Base-by-base conservation (phyloP, 495 filamentous ascomycete species). In the Penicillium paxilli region DNA sequence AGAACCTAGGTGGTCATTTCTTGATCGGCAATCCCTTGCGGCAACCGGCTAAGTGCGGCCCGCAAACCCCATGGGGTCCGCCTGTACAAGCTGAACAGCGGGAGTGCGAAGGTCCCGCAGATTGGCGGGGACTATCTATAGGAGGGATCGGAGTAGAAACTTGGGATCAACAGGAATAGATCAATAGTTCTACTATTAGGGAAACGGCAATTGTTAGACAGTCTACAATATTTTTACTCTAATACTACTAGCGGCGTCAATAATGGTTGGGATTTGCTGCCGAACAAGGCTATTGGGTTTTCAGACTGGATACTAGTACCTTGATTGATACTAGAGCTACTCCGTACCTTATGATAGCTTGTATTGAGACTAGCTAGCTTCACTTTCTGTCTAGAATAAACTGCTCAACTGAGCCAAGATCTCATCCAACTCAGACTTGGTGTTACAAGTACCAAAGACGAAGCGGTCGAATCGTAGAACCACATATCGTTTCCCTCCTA, bases 391-490 rank as follows among this genome's bases (percentile, higher is more conserved):
- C 40, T 42, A 51, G 16, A 51, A 33, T 14, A 44, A 8, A 30
- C 17, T 7, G 17, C 32, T 41, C 23, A 57, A 25, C 5, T 47
- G 41, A 1, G 16, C 10, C 21, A 35, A 32, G 2, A 49, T 48
- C 20, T 42, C 28, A 24, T 51, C 49, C 37, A 58, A 37, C 26
- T 58, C 55, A 9, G 7, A 8, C 17, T 22, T 49, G 3, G 37
- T 56, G n/a, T 49, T 44, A 49, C 59, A 65, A n/a, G 52, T 47
- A 17, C 57, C 67, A 54, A 59, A 70, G 11, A 65, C 52, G 47
- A 67, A 67, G 2, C 67, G 59, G 37, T 69, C 67, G 1, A 57
- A 58, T 17, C 64, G 55, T 14, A 67, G 32, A 25, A 67, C 47
- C 3, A 62, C 55, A 55, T 59, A 70, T 25, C 57, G 16, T 10